A percentile compares a stretch with the other conserved stretches of the same genome.
These are phyloP conservation scores for Caloboletus inedulis DNA, from an alignment of 1,284 basidiomycete genomes.

Conservation along the genomic window DNA sequence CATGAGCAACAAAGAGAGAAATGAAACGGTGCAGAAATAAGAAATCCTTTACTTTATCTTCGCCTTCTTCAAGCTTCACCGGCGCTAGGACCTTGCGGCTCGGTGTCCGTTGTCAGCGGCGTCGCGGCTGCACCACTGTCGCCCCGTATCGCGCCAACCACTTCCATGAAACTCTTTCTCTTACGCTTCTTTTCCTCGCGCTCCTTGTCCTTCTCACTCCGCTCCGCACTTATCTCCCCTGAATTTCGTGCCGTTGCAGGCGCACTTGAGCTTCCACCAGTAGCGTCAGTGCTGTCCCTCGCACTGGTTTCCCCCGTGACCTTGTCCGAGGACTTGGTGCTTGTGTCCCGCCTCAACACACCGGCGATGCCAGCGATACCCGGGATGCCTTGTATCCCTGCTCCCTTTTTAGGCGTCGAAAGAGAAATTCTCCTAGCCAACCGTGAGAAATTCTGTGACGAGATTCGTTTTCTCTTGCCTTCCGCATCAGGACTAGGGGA, in stretches of 20 bases:
- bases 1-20: conserved; percentile 3
- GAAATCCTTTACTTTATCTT: background rate
- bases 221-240: conserved; percentile 50
- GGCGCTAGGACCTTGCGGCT: conserved; percentile 13
- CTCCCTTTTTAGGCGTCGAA: conserved; percentile 56
- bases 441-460: conserved; percentile 79
- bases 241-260: conserved; percentile 35
- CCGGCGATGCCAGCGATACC: conserved; percentile 33
- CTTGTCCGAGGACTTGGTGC: conserved; percentile 37
- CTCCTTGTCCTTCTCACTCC: conserved; percentile 47
- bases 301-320: conserved; percentile 17
- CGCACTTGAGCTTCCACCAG: conserved; percentile 30
- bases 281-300: conserved; percentile 29
- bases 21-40: conserved; percentile 6
- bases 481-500: conserved; percentile 67
- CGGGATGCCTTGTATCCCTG: conserved; percentile 48
- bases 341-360: conserved; percentile 32
- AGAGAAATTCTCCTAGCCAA: conserved; percentile 70
- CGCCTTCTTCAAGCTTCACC: conserved; percentile 19
- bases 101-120: conserved; percentile 17
- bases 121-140: conserved; percentile 13
- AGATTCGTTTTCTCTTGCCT: conserved; percentile 71
- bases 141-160: conserved; percentile 26
- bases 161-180: conserved; percentile 39
- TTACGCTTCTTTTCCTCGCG: conserved; percentile 52